phyloP scores from a whole-genome alignment of 495 filamentous ascomycete genomes.

The Cercophora scortea region DNA sequence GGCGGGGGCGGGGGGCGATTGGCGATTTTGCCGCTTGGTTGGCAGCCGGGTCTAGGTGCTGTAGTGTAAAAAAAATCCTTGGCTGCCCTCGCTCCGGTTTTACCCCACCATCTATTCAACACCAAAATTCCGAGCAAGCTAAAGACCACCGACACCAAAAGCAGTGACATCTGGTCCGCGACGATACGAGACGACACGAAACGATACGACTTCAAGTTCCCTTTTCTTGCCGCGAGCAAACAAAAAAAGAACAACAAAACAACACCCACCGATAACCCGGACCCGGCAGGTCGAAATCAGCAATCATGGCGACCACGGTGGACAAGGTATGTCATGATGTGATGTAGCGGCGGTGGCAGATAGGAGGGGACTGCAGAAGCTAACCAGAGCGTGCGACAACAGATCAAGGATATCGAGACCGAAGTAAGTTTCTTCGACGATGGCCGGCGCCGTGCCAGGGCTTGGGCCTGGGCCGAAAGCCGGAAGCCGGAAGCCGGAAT shows the following conservation, averaged over 20 bases:
- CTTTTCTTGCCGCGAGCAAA: background rate
- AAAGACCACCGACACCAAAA: background rate
- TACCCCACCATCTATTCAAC: constrained; percentile 22
- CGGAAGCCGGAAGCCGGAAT: too few relatives aligned
- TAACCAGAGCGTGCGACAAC: constrained; percentile 15
- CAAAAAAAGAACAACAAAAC: background rate
- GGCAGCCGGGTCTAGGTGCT: too few relatives aligned
- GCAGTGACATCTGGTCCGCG: background rate
- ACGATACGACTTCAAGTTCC: too few relatives aligned
- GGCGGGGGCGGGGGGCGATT: too few relatives aligned
- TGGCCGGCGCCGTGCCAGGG: background rate
- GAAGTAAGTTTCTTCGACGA: constrained; percentile 49
- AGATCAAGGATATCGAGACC: constrained; percentile 98
- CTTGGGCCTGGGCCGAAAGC: too few relatives aligned
- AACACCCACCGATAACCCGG: background rate
- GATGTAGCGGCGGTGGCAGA: background rate
- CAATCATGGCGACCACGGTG: constrained; percentile 88
- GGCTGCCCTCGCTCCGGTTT: constrained; percentile 7
- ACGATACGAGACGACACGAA: too few relatives aligned
- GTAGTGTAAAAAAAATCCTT: too few relatives aligned
- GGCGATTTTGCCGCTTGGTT: too few relatives aligned
- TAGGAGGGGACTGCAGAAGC: background rate
- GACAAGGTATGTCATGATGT: constrained; percentile 69
- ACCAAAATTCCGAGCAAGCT: constrained; percentile 23
- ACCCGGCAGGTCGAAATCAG: constrained; percentile 8